Evolutionary conservation across 2,329 filamentous ascomycete genomes (phyloP).

Genomic region (Furcasterigmium sp.): DNA sequence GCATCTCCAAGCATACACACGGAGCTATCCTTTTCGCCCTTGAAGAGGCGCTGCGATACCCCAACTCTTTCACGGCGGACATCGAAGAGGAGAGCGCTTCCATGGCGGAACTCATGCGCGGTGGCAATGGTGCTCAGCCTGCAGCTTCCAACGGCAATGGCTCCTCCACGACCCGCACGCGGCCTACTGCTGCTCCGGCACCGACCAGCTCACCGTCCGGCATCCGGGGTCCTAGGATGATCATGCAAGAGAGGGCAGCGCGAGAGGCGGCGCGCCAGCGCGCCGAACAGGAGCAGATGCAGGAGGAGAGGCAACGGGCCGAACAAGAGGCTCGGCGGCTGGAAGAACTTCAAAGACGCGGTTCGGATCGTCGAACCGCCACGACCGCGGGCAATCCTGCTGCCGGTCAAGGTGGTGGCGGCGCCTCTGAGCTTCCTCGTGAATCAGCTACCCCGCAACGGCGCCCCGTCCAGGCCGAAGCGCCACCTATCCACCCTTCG

Average conservation of each 20-base stretch:
- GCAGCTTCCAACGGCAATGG: constrained; percentile 51
- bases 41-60: constrained; percentile 82
- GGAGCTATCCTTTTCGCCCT: constrained; percentile 89
- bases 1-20: constrained; percentile 78
- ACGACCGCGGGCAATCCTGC: constrained; percentile 44
- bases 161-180: constrained; percentile 27
- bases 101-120: constrained; percentile 75
- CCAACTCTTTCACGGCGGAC: constrained; percentile 78
- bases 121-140: constrained; percentile 44
- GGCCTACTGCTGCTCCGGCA: constrained; percentile 41
- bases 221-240: constrained; percentile 79
- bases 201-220: constrained; percentile 55
- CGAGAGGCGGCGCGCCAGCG: constrained; percentile 67
- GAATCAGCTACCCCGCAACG: constrained; percentile 11
- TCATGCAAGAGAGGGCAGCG: constrained; percentile 82
- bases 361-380: constrained; percentile 56
- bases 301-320: constrained; percentile 51
- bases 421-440: constrained; percentile 8
- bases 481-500: constrained; percentile 7
- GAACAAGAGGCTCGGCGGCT: constrained; percentile 50
- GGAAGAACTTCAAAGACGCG: constrained; percentile 51
- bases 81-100: constrained; percentile 80
- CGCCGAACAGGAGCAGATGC: constrained; percentile 59
- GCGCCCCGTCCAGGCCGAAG: constrained; percentile 6
- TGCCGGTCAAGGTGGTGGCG: constrained; percentile 8